phyloP scores from a whole-genome alignment of 2,329 filamentous ascomycete species.

The Aspergillus japonicus region DNA sequence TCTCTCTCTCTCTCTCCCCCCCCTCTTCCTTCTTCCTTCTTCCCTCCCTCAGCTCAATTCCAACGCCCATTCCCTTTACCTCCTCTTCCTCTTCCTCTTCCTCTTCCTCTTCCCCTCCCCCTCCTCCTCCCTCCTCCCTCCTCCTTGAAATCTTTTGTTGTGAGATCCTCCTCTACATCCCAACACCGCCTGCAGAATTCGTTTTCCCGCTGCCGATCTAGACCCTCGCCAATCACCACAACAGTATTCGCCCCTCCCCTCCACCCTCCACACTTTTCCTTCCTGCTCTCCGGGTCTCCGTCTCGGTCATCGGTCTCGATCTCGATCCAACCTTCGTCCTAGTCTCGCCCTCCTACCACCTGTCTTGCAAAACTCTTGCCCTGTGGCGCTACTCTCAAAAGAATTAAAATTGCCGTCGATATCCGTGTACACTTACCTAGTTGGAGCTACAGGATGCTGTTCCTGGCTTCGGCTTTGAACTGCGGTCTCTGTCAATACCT shows the following conservation, averaged over 20 bases:
- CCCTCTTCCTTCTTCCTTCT: background rate
- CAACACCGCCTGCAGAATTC: background rate
- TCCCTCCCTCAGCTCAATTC: background rate
- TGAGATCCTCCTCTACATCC: background rate
- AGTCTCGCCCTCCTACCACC: background rate
- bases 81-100: background rate
- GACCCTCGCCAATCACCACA: background rate
- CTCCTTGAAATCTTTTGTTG: background rate
- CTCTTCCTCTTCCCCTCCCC: background rate
- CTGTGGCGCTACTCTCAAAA: background rate
- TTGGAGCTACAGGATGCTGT: conserved; percentile 24
- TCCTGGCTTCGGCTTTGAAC: conserved; percentile 11
- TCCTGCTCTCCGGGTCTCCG: background rate
- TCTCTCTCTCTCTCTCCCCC: background rate
- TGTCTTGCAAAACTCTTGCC: background rate
- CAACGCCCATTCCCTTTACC: background rate
- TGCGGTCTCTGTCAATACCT: conserved; percentile 11
- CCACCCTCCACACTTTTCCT: background rate
- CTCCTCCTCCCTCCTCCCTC: background rate
- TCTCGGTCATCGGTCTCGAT: too few relatives aligned
- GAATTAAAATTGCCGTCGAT: background rate
- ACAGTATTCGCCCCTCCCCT: background rate
- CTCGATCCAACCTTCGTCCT: too few relatives aligned
- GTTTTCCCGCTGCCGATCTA: background rate
- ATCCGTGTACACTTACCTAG: background rate